Base-by-base conservation (phyloP, 352 stramenopile genomes). In the Globisporangium orthogonon region DNA sequence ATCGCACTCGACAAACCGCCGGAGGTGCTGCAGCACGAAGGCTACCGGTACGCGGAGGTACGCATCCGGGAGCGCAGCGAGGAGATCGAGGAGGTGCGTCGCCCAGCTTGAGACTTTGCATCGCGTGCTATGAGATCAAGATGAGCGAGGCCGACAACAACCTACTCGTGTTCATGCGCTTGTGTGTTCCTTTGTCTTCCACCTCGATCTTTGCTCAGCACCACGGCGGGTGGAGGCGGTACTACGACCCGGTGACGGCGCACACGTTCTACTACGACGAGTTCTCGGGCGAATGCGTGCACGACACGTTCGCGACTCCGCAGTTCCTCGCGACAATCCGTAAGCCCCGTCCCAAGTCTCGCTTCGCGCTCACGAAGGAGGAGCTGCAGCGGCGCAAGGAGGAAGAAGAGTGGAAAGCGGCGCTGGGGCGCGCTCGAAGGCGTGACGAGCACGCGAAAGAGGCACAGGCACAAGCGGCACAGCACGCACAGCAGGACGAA, bases 241-340 rank as follows among this genome's bases (percentile, higher is more conserved):
- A 76, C 40, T 87, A 87, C 55, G 79, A 90, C 47, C 60, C 64
- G 1, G 56, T 62, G 2, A 86, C 67, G 1, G 69, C 75, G 29
- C 73, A 83, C 44, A 82, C 66, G 3, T 92, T 86, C 50, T 89
- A 85, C 60, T 87, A 72, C 51, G 76, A 92, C 57, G 71, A 82
- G 18, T 67, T 67, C 15, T 80, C 72, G 0, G 83, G 83, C 35
- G 79, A 87, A 14, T 87, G 76, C 18, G 74, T 89, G 3, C 69
- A 89, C 30, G 75, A 89, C 28, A 74, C 75, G 0, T 63, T 70
- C 40, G 66, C 71, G 14, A 75, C 74, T 7, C 51, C 60, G 3
- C 50, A 45, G 7, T 87, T 87, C 46, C 50, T 83, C 4, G 18
- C 58, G 1, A 50, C 66, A 4, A 79, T 89, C 35, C 69, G 41